Evolutionary conservation across 2,329 filamentous ascomycete species (phyloP).

Genomic region (Venturia effusa): DNA sequence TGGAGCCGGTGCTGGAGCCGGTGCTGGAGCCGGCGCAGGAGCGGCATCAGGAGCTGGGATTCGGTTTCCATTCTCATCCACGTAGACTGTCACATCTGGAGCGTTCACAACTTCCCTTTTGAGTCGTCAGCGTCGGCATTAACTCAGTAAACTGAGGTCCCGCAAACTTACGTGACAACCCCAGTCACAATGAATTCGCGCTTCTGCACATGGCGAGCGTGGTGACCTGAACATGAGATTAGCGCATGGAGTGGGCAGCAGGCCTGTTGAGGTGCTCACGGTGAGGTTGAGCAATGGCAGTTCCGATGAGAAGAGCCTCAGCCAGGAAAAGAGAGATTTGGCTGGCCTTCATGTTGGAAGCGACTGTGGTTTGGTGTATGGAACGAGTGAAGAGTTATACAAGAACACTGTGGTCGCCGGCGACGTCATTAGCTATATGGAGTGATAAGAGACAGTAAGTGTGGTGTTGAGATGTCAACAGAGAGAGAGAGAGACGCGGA

Average conservation of each 20-base stretch:
- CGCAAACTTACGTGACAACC: constrained; percentile 20
- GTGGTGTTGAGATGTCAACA: neutral
- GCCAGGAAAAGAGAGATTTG: constrained; percentile 3
- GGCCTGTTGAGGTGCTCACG: neutral
- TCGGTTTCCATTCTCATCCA: constrained; percentile 46
- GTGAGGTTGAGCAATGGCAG: constrained; percentile 2
- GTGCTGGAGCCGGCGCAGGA: constrained; percentile 1
- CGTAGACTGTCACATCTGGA: constrained; percentile 46
- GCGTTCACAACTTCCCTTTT: constrained; percentile 28
- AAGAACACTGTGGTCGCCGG: neutral
- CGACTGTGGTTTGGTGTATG: neutral
- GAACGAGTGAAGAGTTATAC: neutral
- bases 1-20: constrained; percentile 11
- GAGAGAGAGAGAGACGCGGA: no score
- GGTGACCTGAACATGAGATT: neutral
- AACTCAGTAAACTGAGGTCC: constrained; percentile 15
- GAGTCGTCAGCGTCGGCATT: neutral
- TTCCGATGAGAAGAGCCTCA: neutral
- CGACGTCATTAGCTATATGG: neutral
- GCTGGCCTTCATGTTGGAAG: constrained; percentile 1
- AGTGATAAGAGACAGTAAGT: neutral
- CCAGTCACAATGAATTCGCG: neutral
- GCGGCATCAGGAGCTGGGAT: constrained; percentile 22
- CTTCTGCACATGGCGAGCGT: neutral
- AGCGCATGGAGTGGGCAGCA: neutral